Conservation (phyloP, 164 flowering plant genomes). For the Protea cynaroides region DNA sequence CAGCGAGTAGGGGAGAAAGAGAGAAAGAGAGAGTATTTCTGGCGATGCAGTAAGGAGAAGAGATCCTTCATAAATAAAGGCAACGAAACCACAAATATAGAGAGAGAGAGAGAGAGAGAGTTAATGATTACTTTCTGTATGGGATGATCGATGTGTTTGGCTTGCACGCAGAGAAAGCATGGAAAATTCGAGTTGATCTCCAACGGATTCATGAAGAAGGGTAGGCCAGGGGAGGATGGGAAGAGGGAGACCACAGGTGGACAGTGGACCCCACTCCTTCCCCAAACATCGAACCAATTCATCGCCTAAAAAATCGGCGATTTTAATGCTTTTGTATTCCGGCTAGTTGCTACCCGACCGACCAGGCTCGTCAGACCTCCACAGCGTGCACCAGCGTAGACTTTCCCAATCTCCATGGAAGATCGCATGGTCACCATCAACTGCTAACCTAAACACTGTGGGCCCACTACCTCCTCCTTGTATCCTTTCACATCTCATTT, state of each 20-base stretch:
- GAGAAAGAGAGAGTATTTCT: not conserved
- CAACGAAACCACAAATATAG: not conserved
- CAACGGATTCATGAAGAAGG: constrained; percentile 23
- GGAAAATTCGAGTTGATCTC: constrained; percentile 28
- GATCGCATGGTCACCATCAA: no score
- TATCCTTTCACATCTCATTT: no score
- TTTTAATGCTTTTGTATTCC: no score
- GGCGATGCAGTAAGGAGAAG: not conserved
- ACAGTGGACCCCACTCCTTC: constrained; percentile 15
- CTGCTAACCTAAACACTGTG: no score
- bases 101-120: not conserved
- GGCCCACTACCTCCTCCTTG: not conserved
- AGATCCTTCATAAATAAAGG: constrained; percentile 7
- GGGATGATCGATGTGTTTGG: constrained; percentile 18
- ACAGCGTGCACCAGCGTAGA: no score
- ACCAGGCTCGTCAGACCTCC: no score
- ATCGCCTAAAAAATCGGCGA: constrained; percentile 8
- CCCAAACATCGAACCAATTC: no score
- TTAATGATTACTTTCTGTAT: constrained; percentile 15
- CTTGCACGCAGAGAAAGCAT: constrained; percentile 28
- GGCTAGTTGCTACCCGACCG: no score
- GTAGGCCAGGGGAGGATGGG: constrained; percentile 45
- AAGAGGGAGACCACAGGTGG: constrained; percentile 25
- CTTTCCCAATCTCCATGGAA: no score
- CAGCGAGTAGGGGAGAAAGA: not conserved